A percentile compares a stretch with the other conserved stretches of the same genome.
Evolutionary conservation across 441 rosid genomes (phyloP).

Genomic region (Melastoma candidum): DNA sequence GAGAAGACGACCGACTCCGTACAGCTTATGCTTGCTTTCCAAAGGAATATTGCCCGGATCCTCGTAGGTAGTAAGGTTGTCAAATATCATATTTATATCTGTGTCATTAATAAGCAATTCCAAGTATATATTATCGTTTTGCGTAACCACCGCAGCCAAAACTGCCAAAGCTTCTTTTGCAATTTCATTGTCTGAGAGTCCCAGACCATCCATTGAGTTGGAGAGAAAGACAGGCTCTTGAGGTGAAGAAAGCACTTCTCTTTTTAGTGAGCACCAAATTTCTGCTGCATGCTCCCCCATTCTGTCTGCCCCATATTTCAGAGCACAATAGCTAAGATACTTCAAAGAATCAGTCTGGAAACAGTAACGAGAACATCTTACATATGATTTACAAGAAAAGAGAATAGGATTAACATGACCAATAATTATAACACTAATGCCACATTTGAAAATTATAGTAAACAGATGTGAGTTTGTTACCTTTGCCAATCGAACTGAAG

Average conservation of each 20-base stretch:
- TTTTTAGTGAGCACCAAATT: constrained; percentile 69
- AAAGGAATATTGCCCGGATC: constrained; percentile 36
- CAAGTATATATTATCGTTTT: constrained; percentile 38
- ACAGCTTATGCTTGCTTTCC: constrained; percentile 49
- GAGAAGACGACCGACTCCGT: constrained; percentile 52
- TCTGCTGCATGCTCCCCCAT: constrained; percentile 47
- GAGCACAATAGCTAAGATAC: constrained; percentile 46
- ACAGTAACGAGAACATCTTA: constrained; percentile 18
- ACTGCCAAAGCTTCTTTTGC: constrained; percentile 53
- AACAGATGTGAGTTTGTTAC: constrained; percentile 19
- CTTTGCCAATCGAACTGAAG: constrained; percentile 78
- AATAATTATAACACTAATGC: neutral
- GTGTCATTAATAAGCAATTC: constrained; percentile 46
- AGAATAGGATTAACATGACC: constrained; percentile 2
- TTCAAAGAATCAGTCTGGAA: constrained; percentile 79
- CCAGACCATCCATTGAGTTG: constrained; percentile 36
- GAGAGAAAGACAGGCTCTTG: constrained; percentile 26
- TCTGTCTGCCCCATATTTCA: constrained; percentile 56
- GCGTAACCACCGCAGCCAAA: constrained; percentile 44
- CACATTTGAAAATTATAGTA: neutral
- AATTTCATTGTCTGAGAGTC: constrained; percentile 35
- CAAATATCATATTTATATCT: constrained; percentile 43
- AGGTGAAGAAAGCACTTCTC: constrained; percentile 39
- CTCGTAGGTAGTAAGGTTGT: constrained; percentile 32
- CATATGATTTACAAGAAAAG: constrained; percentile 14